phyloP scores from a whole-genome alignment of 2,329 filamentous ascomycete species.

The Botrytis pseudocinerea region DNA sequence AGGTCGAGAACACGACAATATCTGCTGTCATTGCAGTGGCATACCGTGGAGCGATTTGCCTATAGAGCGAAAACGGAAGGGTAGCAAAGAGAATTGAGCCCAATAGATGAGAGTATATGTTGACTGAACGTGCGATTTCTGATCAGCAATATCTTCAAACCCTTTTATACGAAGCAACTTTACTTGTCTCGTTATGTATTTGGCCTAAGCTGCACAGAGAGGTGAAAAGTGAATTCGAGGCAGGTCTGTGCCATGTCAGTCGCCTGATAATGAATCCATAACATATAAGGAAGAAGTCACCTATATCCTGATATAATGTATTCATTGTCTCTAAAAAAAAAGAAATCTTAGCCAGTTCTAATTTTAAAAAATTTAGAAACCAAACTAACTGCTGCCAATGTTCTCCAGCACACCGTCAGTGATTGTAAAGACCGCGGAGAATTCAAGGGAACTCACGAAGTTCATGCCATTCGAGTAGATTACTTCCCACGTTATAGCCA shows the following conservation, averaged over 20 bases:
- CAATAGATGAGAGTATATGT: constrained; percentile 49
- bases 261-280: neutral
- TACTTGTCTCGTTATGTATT: constrained; percentile 27
- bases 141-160: constrained; percentile 32
- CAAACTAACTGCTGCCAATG: constrained; percentile 3
- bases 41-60: constrained; percentile 40
- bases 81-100: constrained; percentile 43
- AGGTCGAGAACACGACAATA: constrained; percentile 44
- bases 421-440: neutral
- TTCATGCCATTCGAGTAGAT: constrained; percentile 7
- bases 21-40: constrained; percentile 42
- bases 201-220: constrained; percentile 23
- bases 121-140: constrained; percentile 40
- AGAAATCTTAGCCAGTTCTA: neutral
- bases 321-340: constrained; percentile 23
- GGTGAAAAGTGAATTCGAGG: constrained; percentile 22
- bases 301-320: constrained; percentile 26
- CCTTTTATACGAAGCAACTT: neutral
- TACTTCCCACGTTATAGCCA: neutral
- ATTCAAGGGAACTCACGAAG: neutral
- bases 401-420: neutral
- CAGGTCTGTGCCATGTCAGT: constrained; percentile 2
- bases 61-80: constrained; percentile 38
- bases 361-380: neutral
- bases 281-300: neutral